Evolutionary conservation across 352 stramenopile genomes (phyloP), one percentile per base, ranked within the genome.

Genomic region (Phytophthora multivora): DNA sequence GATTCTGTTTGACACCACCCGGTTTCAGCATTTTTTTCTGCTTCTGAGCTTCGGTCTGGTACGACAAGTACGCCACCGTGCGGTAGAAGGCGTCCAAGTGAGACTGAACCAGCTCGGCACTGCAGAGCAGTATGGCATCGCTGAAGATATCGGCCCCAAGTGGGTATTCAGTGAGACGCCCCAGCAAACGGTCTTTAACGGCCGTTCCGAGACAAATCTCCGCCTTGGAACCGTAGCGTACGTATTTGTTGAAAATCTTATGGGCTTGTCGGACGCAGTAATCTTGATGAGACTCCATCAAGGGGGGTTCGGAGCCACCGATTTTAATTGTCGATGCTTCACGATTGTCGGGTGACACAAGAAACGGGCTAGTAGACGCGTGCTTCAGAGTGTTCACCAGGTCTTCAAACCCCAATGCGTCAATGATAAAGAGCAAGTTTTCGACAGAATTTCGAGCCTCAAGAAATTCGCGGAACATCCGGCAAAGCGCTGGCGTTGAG

Each of bases 191-290:
- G 25, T 77, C 79, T 30, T 88, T 87, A 10, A 83, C 74, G 4
- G 69, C 47, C 2, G 63, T 71, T 10, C 66, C 48, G 2, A 87
- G 43, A 48, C 79, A 85, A 31, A 91, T 77, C 59, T 89, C 80
- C 5, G 82, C 78, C 46, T 89, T 89, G 2, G 82, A 89, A 18
- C 82, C 82, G 45, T 80, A 88, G 11, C 80, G 80, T 16, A 91
- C 75, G 40, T 87, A 91, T 57, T 91, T 91, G 63, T 82, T 89
- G 59, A 88, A 91, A 64, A 88, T 89, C 41, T 91, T 91, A 39
- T 88, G 77, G 3, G 80, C 77, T 26, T 89, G 73, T 1, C 79
- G 75, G 31, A 87, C 59, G 16, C 77, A 86, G 26, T 84, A 91
- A 38, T 88, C 79, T 36, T 85, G 59, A 12, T 79, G 75, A 2